Base-by-base conservation (phyloP, 768 basidiomycete species). In the Strobilomyces dryophilus region DNA sequence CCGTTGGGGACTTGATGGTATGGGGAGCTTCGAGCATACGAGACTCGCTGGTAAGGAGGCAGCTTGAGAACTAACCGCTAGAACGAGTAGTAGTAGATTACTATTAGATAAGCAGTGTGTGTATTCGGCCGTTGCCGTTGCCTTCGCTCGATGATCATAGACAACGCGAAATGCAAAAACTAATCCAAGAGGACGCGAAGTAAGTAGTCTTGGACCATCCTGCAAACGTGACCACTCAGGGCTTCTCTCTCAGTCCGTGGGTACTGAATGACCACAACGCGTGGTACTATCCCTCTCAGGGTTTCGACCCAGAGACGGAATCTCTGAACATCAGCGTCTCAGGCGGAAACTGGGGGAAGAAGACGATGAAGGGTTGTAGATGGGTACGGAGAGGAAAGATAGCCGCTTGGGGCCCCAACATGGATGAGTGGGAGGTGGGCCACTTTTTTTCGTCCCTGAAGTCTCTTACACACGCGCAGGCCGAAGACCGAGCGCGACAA, bases 1-100 rank as follows among this genome's bases (percentile, higher is more conserved):
- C 5, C 82, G 92, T 40, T 97, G 93, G 94, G 95, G 95, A 31
- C 75, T 98, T 29, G 76, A 86, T 56, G 95, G 95, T 31, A 92
- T 97, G 90, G 76, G 75, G 51, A 92, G 89, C 65, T 98, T 98
- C 69, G 88, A 90, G 65, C 86, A 92, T 63, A 65, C 70, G 20
- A 76, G 73, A 54, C 80, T 89, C 32, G 79, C 78, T 20, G 71
- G 70, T 51, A 83, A 82, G 62, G 84, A 84, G 66, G 73, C 63
- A 20, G 5, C 64, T 26, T 54, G 36, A 40, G 45, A 45, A 48
- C 24, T 49, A 10, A 46, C n/a, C n/a, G n/a, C n/a, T n/a, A n/a
- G n/a, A 55, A 11, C 48, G 47, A 40, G 21, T 27, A 51, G 52
- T 29, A 17, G 27, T 51, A 54, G 49, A 15, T 43, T 15, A 47